phyloP scores from a whole-genome alignment of 2,329 filamentous ascomycete genomes.

The Aureobasidium sp. region DNA sequence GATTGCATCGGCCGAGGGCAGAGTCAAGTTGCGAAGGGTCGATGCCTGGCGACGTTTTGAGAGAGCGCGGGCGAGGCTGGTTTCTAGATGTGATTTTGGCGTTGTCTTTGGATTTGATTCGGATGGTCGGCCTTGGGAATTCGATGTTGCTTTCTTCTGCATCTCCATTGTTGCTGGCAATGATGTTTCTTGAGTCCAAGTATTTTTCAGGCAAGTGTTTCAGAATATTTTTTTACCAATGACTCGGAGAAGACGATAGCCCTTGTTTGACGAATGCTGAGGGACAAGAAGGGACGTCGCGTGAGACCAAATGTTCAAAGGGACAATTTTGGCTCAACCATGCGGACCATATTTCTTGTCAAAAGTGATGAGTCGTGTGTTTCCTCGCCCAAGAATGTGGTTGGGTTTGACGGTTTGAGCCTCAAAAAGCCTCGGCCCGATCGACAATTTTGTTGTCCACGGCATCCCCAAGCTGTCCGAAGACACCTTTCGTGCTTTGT shows the following conservation, averaged over 20 bases:
- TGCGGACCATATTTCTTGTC: neutral
- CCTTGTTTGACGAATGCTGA: neutral
- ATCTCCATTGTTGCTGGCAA: neutral
- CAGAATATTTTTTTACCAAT: neutral
- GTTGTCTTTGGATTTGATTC: neutral
- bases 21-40: slow-evolving; percentile 43
- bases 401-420: neutral
- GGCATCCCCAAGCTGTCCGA: slow-evolving; percentile 3
- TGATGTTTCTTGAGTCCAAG: neutral
- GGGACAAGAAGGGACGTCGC: neutral
- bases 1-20: slow-evolving; percentile 32
- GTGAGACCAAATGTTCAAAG: no score
- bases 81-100: slow-evolving; percentile 19
- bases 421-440: slow-evolving; percentile 11
- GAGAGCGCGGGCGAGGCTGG: slow-evolving; percentile 26
- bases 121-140: neutral
- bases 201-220: neutral
- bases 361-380: slow-evolving; percentile 7
- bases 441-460: slow-evolving; percentile 2
- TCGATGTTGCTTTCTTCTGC: neutral
- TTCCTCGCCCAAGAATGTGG: neutral
- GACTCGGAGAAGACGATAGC: no score
- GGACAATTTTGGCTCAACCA: neutral
- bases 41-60: slow-evolving; percentile 37
- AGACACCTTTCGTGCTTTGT: no score